Conservation (phyloP, 345 rosid genomes). For the Salix caprea region DNA sequence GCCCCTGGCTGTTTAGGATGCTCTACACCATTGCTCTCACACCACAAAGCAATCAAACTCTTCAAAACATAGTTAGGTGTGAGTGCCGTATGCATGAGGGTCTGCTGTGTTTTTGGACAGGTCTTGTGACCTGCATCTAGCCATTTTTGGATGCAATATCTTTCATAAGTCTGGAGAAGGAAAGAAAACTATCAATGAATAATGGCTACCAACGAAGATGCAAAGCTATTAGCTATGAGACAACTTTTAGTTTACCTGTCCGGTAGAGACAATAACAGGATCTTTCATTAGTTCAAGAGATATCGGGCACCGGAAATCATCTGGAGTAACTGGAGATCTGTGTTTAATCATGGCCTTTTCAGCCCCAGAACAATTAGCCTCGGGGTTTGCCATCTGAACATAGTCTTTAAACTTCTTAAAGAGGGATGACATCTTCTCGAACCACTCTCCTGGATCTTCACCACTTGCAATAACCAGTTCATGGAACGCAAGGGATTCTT, state of each 20-base stretch:
- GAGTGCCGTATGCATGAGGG: slow-evolving; percentile 73
- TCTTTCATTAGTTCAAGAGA: slow-evolving; percentile 97
- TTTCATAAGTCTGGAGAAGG: slow-evolving; percentile 83
- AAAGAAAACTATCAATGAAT: slow-evolving; percentile 14
- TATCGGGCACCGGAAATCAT: slow-evolving; percentile 95
- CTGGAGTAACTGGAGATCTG: slow-evolving; percentile 92
- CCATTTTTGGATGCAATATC: slow-evolving; percentile 95
- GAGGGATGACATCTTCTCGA: slow-evolving; percentile 58
- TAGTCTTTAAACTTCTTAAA: slow-evolving; percentile 67
- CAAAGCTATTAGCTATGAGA: slow-evolving; percentile 5
- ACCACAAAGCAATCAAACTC: slow-evolving; percentile 92
- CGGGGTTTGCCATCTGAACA: slow-evolving; percentile 51
- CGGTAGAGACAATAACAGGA: slow-evolving; percentile 96
- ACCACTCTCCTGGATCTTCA: slow-evolving; percentile 54
- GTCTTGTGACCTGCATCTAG: slow-evolving; percentile 92
- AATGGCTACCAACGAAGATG: slow-evolving; percentile 5
- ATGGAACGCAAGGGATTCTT: slow-evolving; percentile 75
- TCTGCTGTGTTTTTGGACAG: slow-evolving; percentile 97
- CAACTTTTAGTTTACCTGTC: slow-evolving; percentile 55
- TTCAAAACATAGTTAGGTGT: slow-evolving; percentile 91
- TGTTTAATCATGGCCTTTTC: slow-evolving; percentile 52
- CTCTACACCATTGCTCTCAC: slow-evolving; percentile 92
- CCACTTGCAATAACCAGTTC: slow-evolving; percentile 61
- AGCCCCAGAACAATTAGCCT: slow-evolving; percentile 40
- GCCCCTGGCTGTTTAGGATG: slow-evolving; percentile 73